A percentile compares a stretch with the other conserved stretches of the same genome.
These are phyloP conservation scores for Neurospora africana DNA, from an alignment of 495 filamentous ascomycete species.

Conservation along the genomic window DNA sequence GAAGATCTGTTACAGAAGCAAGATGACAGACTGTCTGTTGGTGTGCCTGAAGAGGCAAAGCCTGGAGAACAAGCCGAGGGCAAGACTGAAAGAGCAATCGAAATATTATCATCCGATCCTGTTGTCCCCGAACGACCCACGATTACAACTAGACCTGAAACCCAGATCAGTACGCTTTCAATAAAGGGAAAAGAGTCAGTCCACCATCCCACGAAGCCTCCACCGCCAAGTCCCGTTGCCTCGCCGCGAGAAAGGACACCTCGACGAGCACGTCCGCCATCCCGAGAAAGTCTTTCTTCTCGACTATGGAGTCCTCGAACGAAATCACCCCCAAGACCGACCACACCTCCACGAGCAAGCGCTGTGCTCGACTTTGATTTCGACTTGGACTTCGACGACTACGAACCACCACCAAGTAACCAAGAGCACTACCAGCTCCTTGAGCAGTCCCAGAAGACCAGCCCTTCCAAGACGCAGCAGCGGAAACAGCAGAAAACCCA, in stretches of 20 bases:
- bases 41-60: background rate
- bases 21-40: background rate
- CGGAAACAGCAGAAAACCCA: background rate
- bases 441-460: constrained; percentile 8
- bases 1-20: background rate
- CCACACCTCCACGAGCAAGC: background rate
- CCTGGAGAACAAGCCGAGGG: background rate
- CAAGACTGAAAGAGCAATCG: background rate
- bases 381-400: background rate
- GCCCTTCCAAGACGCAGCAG: background rate
- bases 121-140: background rate
- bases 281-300: background rate
- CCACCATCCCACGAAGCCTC: background rate
- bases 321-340: background rate
- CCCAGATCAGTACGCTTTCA: background rate
- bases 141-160: background rate
- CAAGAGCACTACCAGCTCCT: constrained; percentile 21
- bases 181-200: background rate
- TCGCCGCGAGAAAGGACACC: background rate
- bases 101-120: background rate
- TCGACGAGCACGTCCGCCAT: background rate
- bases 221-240: background rate
- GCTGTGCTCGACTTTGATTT: background rate
- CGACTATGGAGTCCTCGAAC: background rate
- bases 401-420: constrained; percentile 24